Evolutionary conservation across 768 basidiomycete species (phyloP), one percentile per base, ranked within the genome.

Genomic region (Dictyophora rubrovolvata): DNA sequence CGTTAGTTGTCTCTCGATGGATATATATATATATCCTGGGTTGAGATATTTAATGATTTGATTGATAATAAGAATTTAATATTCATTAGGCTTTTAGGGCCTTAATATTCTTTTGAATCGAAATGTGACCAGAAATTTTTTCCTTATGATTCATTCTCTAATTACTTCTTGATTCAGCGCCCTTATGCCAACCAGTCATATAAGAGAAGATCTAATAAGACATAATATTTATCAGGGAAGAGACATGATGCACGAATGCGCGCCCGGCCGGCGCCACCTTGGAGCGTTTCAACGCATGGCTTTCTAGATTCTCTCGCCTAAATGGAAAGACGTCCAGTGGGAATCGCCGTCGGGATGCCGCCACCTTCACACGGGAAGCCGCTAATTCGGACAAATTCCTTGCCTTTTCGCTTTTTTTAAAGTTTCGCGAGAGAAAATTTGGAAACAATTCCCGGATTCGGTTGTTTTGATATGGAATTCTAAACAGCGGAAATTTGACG

Each of bases 191-290:
- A n/a, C 42, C 42, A 42, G 42, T 42, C 42, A 42, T 42, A 42
- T 42, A n/a, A 42, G 10, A 42, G 14, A 42, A 42, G 28, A 28
- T 28, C 28, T 28, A 28, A 28, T 28, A 28, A 28, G 28, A 28
- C 28, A 28, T 28, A 7, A 28, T 28, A 28, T 28, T 28, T 7
- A 28, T 28, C 28, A 28, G 28, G 28, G 28, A 28, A 28, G 28
- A 28, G 28, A 28, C 28, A 28, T 28, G 28, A 28, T 28, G 28
- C 28, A 28, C 7, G 7, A 28, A 28, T 28, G 28, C 28, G 28
- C 28, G 28, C 28, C 28, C 75, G 84, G 63, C 75, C 89, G 5
- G 77, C 84, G 37, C 79, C 86, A 12, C 86, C 85, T 67, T 87
- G 85, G 0, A n/a, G n/a, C n/a, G n/a, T n/a, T n/a, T n/a, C n/a